Conservation (phyloP, 371 early-diverging fungal species). For the Lichtheimia ramosa region DNA sequence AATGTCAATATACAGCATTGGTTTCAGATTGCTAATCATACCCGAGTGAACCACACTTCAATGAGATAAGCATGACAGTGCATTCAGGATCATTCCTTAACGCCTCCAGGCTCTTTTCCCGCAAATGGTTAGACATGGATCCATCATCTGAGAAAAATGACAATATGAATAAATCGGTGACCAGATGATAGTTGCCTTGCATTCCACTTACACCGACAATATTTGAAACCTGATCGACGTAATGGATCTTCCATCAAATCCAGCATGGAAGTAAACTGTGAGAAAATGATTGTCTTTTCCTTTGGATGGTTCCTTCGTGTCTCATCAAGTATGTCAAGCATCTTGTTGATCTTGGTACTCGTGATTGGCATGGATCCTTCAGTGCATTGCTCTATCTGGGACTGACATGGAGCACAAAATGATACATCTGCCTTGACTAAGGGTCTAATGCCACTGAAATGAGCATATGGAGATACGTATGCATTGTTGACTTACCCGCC, state of each 20-base stretch:
- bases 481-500: conserved; percentile 22
- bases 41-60: conserved; percentile 74
- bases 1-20: not conserved
- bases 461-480: not conserved
- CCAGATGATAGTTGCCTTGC: not conserved
- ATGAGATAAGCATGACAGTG: conserved; percentile 65
- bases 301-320: conserved; percentile 28
- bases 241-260: conserved; percentile 74
- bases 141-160: conserved; percentile 51
- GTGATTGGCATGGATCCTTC: conserved; percentile 2
- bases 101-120: conserved; percentile 47
- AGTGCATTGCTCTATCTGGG: conserved; percentile 13
- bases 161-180: conserved; percentile 20
- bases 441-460: not conserved
- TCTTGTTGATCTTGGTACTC: conserved; percentile 53
- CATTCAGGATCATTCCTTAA: conserved; percentile 57
- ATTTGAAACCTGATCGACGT: conserved; percentile 55
- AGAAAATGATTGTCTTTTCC: conserved; percentile 83
- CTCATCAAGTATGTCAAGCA: conserved; percentile 44
- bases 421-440: not conserved
- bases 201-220: conserved; percentile 45
- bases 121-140: conserved; percentile 34
- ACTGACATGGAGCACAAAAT: conserved; percentile 15
- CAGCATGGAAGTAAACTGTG: conserved; percentile 84
- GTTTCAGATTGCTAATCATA: conserved; percentile 15